Base-by-base conservation (phyloP, 176 grass and related monocot genomes). In the Poa annua region DNA sequence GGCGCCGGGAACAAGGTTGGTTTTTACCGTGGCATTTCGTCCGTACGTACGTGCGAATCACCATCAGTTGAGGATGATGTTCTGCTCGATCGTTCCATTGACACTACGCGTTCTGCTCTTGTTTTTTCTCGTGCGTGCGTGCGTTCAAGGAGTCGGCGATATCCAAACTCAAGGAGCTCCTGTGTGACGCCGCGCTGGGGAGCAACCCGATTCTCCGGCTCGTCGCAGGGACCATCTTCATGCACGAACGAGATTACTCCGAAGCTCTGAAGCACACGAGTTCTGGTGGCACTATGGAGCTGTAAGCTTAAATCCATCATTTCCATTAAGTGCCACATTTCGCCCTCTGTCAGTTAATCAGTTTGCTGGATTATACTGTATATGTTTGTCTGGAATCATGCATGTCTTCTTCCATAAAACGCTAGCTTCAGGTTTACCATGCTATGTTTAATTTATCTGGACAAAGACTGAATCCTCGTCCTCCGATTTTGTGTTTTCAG, bases 211-310 rank as follows among this genome's bases (percentile, higher is more conserved):
- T 69, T 0, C 82, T 93, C 29, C 74, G 87, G 59, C 41, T 90
- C 24, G 78, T 97, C 42, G 87, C 89, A 2, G 91, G 87, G 48
- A 93, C 83, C 2, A 25, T 97, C 81, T 90, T 89, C 83, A 72
- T 91, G 87, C 89, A 97, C 1, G 87, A 90, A 48, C 86, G 77
- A 19, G 87, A 93, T 56, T 93, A 88, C 6, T 41, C 70, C 20
- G 89, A 91, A 83, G 94, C 94, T 68, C 87, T 91, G 11, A 88
- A 97, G 62, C 71, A 97, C 83, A 93, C 91, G 12, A 87, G 77
- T 66, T 80, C 87, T 82, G 91, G 87, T 8, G 89, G 94, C 5
- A 94, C 61, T 20, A 87, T 97, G 91, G 94, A 97, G 19, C 75
- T 97, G 89, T 48, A 48, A 48, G 42, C 6, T 38, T 7, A 38